Conservation (phyloP, 371 early-diverging fungal species). For the Syncephalastrum monosporum region DNA sequence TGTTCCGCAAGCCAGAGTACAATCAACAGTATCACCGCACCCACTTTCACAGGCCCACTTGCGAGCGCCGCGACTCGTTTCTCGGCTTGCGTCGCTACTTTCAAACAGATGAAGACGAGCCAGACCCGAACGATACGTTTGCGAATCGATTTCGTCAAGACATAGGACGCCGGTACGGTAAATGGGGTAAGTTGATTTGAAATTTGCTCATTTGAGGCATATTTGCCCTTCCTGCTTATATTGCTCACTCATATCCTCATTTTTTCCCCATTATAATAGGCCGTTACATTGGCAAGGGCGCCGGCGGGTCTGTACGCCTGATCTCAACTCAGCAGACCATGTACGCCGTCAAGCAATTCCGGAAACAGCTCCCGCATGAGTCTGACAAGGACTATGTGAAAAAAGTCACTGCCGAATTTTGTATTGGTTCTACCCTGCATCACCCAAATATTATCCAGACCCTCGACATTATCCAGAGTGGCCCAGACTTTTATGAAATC, state of each 20-base stretch:
- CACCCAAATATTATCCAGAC: slow-evolving; percentile 89
- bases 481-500: slow-evolving; percentile 61
- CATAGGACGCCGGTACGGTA: slow-evolving; percentile 30
- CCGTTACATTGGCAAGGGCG: slow-evolving; percentile 73
- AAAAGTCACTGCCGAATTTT: slow-evolving; percentile 81
- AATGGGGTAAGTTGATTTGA: slow-evolving; percentile 23
- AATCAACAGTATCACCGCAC: slow-evolving; percentile 37
- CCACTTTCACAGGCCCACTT: slow-evolving; percentile 30
- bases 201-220: slow-evolving; percentile 19
- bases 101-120: slow-evolving; percentile 7
- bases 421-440: slow-evolving; percentile 77
- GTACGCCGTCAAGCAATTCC: slow-evolving; percentile 83
- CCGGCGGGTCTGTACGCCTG: slow-evolving; percentile 77
- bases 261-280: slow-evolving; percentile 22
- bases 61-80: slow-evolving; percentile 13
- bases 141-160: slow-evolving; percentile 29
- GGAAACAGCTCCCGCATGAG: slow-evolving; percentile 65
- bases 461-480: slow-evolving; percentile 73
- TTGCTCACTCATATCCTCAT: too few species aligned
- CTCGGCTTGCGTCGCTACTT: slow-evolving; percentile 26
- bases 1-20: slow-evolving; percentile 42
- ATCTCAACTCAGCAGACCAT: slow-evolving; percentile 37
- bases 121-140: slow-evolving; percentile 13
- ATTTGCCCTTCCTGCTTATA: slow-evolving; percentile 7
- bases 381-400: slow-evolving; percentile 80